Base-by-base conservation (phyloP, 2,329 filamentous ascomycete genomes). In the Rachicladosporium sp. region DNA sequence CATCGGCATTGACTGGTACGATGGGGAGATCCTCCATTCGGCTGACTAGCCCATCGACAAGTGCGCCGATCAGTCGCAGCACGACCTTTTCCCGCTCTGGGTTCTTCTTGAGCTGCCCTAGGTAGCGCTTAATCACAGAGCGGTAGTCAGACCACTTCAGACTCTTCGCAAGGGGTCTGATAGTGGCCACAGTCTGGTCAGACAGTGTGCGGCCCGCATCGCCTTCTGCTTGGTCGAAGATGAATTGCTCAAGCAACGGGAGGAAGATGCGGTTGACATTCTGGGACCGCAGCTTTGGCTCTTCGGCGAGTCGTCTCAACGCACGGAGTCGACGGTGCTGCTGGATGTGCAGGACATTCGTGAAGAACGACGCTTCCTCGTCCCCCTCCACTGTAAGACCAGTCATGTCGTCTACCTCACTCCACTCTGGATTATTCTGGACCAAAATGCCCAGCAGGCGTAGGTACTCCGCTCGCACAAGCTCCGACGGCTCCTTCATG, bases 121-220 rank as follows among this genome's bases (percentile, higher is more conserved):
- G 81, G 53, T 91, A 96, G 43, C 87, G 75, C 53, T 82, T 78
- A 47, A 98, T 74, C 10, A 89, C 78, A 5, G 83, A 82, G 31
- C 85, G 78, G 63, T 89, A 96, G 50, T 94, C 87, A 31, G 78
- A 80, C 88, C 89, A 96, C 53, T 91, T 85, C 10, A 98, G 63
- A 44, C 78, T 85, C 45, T 75, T 70, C 4, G 82, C 78, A 41
- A 98, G 62, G 19, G 73, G 70, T 2, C 83, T 80, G 43, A 98
- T 80, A 0, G 87, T 82, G 7, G 71, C 75, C n/a, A 87, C 81
- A 4, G 89, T 80, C 59, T 95, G 86, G 10, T 87, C 86, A 36
- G 86, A 80, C 38, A 96, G 69, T 36, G 87, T 89, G 50, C 93
- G 82, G 30, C 86, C 70, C 35, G 65, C 67, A 44, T 78, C 87